Evolutionary conservation across 768 basidiomycete species (phyloP).

Genomic region (Rhodocollybia butyracea): DNA sequence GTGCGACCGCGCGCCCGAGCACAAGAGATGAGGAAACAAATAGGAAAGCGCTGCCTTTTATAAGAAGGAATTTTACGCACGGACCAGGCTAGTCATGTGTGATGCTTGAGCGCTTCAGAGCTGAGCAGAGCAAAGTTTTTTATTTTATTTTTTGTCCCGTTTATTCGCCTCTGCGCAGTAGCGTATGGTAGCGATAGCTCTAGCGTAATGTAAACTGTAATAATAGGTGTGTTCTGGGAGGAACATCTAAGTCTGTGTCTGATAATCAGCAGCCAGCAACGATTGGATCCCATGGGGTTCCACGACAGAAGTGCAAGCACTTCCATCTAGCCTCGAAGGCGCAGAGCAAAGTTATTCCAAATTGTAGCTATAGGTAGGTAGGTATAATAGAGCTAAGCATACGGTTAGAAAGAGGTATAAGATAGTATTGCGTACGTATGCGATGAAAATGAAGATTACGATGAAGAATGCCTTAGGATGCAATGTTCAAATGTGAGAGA

Average conservation of each 20-base stretch:
- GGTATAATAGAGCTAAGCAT: background rate
- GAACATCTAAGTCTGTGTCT: too few species aligned
- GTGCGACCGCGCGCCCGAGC: constrained; percentile 90
- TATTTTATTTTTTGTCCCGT: too few species aligned
- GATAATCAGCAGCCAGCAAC: too few species aligned
- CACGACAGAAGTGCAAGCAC: too few species aligned
- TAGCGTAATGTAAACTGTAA: too few species aligned
- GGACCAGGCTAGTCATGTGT: background rate
- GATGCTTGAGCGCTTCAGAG: background rate
- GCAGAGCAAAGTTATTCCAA: too few species aligned
- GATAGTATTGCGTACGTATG: background rate
- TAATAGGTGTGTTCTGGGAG: too few species aligned
- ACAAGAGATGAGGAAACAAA: constrained; percentile 44
- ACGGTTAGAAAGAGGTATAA: background rate
- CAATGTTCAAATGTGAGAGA: background rate
- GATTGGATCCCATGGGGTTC: too few species aligned
- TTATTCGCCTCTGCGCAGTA: too few species aligned
- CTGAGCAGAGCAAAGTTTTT: background rate
- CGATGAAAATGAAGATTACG: background rate
- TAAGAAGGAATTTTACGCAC: background rate
- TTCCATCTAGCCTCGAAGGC: background rate
- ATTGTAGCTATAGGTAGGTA: background rate
- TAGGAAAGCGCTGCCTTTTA: background rate
- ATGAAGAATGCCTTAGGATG: background rate
- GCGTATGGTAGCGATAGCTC: too few species aligned